Base-by-base conservation (phyloP, 1,139 yeast species). In the Saccharomycopsis phalli region DNA sequence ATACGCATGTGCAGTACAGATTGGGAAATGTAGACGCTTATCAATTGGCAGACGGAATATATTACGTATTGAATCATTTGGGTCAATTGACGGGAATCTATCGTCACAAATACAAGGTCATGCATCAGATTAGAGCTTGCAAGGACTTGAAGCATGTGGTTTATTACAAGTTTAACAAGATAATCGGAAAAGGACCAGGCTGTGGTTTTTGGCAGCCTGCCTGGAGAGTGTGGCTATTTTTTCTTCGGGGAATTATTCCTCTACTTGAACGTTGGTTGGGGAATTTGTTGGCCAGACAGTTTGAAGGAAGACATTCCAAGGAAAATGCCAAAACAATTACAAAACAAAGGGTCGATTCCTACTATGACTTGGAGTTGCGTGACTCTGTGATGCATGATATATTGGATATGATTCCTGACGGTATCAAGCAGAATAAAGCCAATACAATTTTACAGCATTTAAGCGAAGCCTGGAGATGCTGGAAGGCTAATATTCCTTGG, bases 151-250 rank as follows among this genome's bases (percentile, higher is more conserved):
- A 93, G 59, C 98, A 93, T 57, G 77, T 88, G 10, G 81, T 91
- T 1, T 91, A 91, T 55, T 71, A 83, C 48, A 69, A 80, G 43
- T 91, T 93, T 62, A 91, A 93, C 55, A 69, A 72, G 30, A 54
- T 60, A 21, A 82, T 93, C 31, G 97, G 97, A 1, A 91, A 91
- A 56, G 99, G 99, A 1, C 98, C 98, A 1, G 99, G 99, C 0
- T 84, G 94, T 63, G 99, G 99, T 2, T 84, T 91, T 58, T 93
- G 99, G 99, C 98, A 91, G 55, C 98, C 98, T 1, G 83, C 95
- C 1, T 91, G 98, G 98, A 68, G 96, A 51, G 93, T 88, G 1
- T 93, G 98, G 99, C 65, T 93, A 3, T 83, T 79, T 45, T 91
- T 91, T 58, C 62, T 91, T 62, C 68, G 98, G 52, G 99, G 99